phyloP scores from a whole-genome alignment of 805 yeast genomes.

The Scheffersomyces ergatensis region DNA sequence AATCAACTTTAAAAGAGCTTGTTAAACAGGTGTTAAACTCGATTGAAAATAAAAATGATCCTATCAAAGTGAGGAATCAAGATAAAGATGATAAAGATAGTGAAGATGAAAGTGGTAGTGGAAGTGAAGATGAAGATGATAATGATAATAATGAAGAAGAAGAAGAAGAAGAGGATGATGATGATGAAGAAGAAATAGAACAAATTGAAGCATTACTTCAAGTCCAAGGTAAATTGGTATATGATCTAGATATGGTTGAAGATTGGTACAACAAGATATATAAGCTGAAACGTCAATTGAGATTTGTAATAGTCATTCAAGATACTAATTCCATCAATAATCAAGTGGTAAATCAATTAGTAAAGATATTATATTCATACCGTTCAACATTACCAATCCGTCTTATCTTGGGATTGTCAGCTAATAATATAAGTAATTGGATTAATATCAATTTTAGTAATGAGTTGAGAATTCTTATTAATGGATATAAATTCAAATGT shows the following conservation, averaged over 20 bases:
- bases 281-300: neutral
- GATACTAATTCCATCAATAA: constrained; percentile 34
- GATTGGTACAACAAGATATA: constrained; percentile 22
- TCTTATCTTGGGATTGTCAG: constrained; percentile 34
- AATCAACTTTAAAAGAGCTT: constrained; percentile 30
- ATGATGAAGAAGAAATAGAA: constrained; percentile 10
- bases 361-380: constrained; percentile 28
- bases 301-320: constrained; percentile 26
- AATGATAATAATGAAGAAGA: constrained; percentile 12
- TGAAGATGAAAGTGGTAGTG: constrained; percentile 9
- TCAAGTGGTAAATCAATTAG: constrained; percentile 33
- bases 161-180: constrained; percentile 14
- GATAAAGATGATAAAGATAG: constrained; percentile 15
- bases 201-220: constrained; percentile 3
- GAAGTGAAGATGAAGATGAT: constrained; percentile 9
- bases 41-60: constrained; percentile 7
- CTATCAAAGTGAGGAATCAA: constrained; percentile 10
- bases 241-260: constrained; percentile 34
- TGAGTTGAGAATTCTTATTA: constrained; percentile 23
- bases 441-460: constrained; percentile 29
- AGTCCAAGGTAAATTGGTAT: constrained; percentile 22
- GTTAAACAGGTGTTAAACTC: constrained; percentile 26
- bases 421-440: constrained; percentile 36
- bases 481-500: constrained; percentile 30
- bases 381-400: constrained; percentile 25